phyloP scores from a whole-genome alignment of 768 basidiomycete species.

The Phylloporus rhodoxanthus region DNA sequence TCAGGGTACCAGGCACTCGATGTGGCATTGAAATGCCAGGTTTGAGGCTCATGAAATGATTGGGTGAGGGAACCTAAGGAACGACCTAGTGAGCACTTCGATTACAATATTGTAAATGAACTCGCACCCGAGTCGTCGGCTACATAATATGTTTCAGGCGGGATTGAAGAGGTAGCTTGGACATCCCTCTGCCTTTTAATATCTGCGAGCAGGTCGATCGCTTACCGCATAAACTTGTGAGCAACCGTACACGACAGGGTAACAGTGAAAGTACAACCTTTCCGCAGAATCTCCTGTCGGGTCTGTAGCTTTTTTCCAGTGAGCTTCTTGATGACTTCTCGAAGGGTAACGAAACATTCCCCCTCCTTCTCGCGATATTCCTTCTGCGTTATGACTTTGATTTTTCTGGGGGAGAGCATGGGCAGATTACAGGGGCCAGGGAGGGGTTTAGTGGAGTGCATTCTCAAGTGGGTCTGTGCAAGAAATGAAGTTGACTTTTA shows the following conservation, averaged over 20 bases:
- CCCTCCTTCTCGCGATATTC: slow-evolving; percentile 22
- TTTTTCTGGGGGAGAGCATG: neutral
- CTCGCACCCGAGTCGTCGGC: neutral
- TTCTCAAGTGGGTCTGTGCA: neutral
- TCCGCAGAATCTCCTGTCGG: slow-evolving; percentile 19
- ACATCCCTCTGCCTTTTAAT: neutral
- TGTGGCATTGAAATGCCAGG: neutral
- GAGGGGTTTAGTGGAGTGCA: neutral
- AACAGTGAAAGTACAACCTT: slow-evolving; percentile 12
- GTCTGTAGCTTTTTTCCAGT: slow-evolving; percentile 14
- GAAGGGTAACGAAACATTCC: slow-evolving; percentile 12
- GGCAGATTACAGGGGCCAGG: neutral
- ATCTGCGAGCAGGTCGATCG: slow-evolving; percentile 3
- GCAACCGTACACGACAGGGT: neutral
- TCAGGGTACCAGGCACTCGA: neutral
- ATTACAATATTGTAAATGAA: neutral
- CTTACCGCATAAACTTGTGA: slow-evolving; percentile 4
- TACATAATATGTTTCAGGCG: neutral
- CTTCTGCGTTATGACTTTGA: slow-evolving; percentile 15
- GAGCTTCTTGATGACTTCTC: slow-evolving; percentile 12
- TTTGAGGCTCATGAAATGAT: neutral
- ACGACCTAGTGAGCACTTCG: neutral
- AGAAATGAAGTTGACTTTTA: neutral
- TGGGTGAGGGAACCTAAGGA: slow-evolving; percentile 2
- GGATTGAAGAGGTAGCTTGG: neutral